A percentile compares a stretch with the other conserved stretches of the same genome.
phyloP scores from a whole-genome alignment of 768 basidiomycete genomes.

The Leccinum truebloodii region DNA sequence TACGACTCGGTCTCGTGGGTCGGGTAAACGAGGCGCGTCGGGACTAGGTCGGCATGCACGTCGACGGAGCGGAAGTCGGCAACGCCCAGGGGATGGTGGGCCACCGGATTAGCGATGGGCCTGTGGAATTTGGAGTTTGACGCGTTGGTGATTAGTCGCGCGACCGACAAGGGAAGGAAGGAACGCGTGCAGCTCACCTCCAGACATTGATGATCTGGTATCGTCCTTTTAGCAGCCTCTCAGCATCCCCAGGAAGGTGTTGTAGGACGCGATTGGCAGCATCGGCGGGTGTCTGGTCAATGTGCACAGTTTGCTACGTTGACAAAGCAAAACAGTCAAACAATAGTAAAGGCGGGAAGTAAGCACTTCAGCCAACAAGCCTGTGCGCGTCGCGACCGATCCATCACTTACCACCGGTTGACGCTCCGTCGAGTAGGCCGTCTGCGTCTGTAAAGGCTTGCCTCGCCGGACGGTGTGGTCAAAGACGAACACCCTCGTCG shows the following conservation, averaged over 20 bases:
- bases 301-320: slow-evolving; percentile 38
- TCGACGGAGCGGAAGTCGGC: slow-evolving; percentile 40
- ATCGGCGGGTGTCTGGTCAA: slow-evolving; percentile 42
- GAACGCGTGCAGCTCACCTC: slow-evolving; percentile 23
- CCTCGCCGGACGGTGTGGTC: slow-evolving; percentile 41
- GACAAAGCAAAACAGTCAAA: neutral
- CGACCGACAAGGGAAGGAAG: neutral
- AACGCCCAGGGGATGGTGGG: slow-evolving; percentile 39
- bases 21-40: slow-evolving; percentile 35
- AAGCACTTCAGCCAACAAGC: neutral
- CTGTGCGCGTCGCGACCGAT: neutral
- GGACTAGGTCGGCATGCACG: slow-evolving; percentile 34
- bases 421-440: slow-evolving; percentile 8
- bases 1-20: too few species aligned
- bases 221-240: slow-evolving; percentile 39
- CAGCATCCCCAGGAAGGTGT: slow-evolving; percentile 41
- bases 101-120: slow-evolving; percentile 38
- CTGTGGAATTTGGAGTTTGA: neutral
- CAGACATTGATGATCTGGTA: slow-evolving; percentile 46
- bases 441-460: neutral
- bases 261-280: slow-evolving; percentile 35
- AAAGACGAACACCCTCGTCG: slow-evolving; percentile 40
- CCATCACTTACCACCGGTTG: slow-evolving; percentile 31
- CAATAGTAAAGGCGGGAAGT: too few species aligned
- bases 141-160: too few species aligned